Conservation (phyloP, 768 basidiomycete species). For the Macrolepiota dolichaula region DNA sequence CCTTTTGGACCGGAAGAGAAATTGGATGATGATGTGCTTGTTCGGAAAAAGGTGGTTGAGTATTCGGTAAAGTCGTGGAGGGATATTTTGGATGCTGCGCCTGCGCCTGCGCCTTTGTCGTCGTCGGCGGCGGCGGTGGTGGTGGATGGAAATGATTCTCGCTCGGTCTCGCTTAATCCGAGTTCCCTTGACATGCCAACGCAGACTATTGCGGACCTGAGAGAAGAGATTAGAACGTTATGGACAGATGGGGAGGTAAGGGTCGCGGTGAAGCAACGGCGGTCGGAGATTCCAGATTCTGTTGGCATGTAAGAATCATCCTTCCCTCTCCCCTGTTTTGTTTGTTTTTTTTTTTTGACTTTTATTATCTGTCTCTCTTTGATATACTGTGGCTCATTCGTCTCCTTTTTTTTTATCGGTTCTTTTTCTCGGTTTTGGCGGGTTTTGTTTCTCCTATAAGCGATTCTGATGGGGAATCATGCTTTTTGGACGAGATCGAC, state of each 20-base stretch:
- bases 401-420: too few species aligned
- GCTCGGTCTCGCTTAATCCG: neutral
- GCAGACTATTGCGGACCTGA: constrained; percentile 53
- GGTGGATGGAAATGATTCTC: neutral
- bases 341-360: neutral
- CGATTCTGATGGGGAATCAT: constrained; percentile 20
- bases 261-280: constrained; percentile 41
- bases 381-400: too few species aligned
- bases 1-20: constrained; percentile 35
- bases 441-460: too few species aligned
- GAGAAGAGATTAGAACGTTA: constrained; percentile 58
- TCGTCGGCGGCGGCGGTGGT: neutral
- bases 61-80: constrained; percentile 55
- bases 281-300: constrained; percentile 55
- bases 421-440: too few species aligned
- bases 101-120: constrained; percentile 11
- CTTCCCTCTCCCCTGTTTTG: neutral
- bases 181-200: constrained; percentile 32
- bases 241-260: constrained; percentile 60
- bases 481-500: constrained; percentile 67
- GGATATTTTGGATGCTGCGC: constrained; percentile 34
- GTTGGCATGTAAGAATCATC: constrained; percentile 57
- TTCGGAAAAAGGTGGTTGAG: constrained; percentile 32
- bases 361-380: too few species aligned
- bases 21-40: constrained; percentile 18